Conservation (phyloP, 2,329 filamentous ascomycete species). For the Botryotinia convoluta region DNA sequence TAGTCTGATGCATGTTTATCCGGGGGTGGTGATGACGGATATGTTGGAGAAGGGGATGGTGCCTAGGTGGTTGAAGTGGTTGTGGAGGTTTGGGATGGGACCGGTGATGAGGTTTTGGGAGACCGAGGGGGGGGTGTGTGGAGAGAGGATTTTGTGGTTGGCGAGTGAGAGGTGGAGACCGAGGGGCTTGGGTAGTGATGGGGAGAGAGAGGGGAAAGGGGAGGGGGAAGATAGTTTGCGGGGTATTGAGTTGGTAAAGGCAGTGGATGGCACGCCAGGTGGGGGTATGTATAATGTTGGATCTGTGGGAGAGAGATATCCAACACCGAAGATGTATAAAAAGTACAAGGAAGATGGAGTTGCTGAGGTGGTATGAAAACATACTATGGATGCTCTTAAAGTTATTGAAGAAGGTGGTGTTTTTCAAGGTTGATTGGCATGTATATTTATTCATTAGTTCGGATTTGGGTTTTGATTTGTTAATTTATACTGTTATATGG, state of each 20-base stretch:
- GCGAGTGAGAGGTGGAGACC: neutral
- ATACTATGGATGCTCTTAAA: neutral
- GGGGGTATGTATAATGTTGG: neutral
- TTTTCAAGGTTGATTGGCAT: neutral
- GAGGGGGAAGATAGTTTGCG: neutral
- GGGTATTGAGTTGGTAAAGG: neutral
- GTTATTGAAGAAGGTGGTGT: neutral
- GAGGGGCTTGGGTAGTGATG: neutral
- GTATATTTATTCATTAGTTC: too few relatives aligned
- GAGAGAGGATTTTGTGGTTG: neutral
- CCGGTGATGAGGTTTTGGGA: neutral
- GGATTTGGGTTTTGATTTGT: neutral
- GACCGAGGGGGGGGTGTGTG: neutral
- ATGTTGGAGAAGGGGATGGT: neutral
- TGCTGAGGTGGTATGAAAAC: neutral
- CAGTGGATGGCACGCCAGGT: too few relatives aligned
- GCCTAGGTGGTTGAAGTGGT: neutral
- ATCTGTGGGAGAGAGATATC: neutral
- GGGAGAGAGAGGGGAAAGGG: accelerated
- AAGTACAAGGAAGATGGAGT: neutral
- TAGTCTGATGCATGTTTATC: neutral
- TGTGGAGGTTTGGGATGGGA: neutral
- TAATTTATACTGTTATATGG: neutral
- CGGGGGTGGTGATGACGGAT: neutral
- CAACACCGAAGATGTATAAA: neutral